Conservation (phyloP, 2,329 filamentous ascomycete species). For the Pyrenophora teres region DNA sequence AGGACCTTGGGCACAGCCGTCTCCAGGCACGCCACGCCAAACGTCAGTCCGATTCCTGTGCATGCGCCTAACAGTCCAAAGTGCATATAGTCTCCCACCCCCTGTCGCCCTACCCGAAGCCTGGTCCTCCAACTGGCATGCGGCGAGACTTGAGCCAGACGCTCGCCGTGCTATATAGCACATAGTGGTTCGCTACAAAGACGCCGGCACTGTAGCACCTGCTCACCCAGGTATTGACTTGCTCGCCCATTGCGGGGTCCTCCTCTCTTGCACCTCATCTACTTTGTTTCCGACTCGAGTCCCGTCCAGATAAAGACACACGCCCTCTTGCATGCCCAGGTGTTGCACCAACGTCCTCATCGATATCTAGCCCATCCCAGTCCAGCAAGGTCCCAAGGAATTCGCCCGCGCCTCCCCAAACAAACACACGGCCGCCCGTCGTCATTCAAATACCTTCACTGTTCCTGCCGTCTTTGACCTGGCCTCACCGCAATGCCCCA, state of each 20-base stretch:
- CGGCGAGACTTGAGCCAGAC: constrained; percentile 1
- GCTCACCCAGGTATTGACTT: background rate
- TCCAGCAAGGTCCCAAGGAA: constrained; percentile 27
- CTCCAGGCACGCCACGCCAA: constrained; percentile 9
- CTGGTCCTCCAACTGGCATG: constrained; percentile 2
- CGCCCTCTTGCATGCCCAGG: constrained; percentile 15
- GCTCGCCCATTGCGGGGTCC: background rate
- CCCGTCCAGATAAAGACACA: constrained; percentile 14
- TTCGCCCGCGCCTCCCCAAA: constrained; percentile 33
- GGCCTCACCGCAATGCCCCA: constrained; percentile 41
- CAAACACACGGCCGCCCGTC: constrained; percentile 17
- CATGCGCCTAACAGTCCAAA: constrained; percentile 9
- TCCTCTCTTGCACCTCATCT: constrained; percentile 3
- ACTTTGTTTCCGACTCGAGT: background rate
- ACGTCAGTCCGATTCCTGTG: constrained; percentile 7
- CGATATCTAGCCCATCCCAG: constrained; percentile 35
- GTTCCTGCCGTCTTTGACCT: constrained; percentile 7
- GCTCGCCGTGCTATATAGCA: constrained; percentile 13
- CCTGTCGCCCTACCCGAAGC: constrained; percentile 18
- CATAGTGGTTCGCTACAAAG: constrained; percentile 5
- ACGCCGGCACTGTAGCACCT: constrained; percentile 2
- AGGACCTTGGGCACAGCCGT: constrained; percentile 14
- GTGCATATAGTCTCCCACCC: constrained; percentile 8
- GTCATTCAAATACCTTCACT: constrained; percentile 17
- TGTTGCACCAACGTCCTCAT: constrained; percentile 30